Evolutionary conservation across 441 rosid species (phyloP), one percentile per base, ranked within the genome.

Genomic region (Populus hybrid): DNA sequence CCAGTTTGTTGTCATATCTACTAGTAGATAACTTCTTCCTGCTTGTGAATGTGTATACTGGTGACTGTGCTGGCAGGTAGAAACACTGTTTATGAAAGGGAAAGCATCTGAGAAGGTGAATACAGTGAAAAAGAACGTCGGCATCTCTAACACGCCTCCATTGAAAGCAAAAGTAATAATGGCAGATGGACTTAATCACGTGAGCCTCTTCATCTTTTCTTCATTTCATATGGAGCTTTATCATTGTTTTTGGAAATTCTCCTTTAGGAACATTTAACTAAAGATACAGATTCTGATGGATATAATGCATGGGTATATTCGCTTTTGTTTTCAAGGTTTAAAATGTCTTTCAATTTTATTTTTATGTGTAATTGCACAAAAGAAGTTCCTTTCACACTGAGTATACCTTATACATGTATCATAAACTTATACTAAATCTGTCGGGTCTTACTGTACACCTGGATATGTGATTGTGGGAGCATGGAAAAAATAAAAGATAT

Each of bases 171-270:
- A 93, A 83, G 89, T 96, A 74, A 94, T 94, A 87, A 78, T 92
- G 84, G 93, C 86, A 26, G 98, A 94, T 38, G 94, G 91, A 82
- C 85, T 88, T 20, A 89, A 92, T 98, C 84, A 89, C 88, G 88
- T 82, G 61, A 66, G 56, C 56, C 56, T 16, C 66, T 42, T n/a
- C 45, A 24, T 53, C 28, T 42, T 63, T 9, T 73, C 23, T n/a
- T 75, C 29, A 50, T 38, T 38, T 38, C 45, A 38, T 38, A 38
- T 9, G 64, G n/a, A 53, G 9, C 33, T 23, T 67, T 67, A 38
- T 23, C 72, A n/a, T 50, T 20, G 6, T 64, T 64, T 9, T 12
- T 70, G 67, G 69, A 64, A 59, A 36, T 36, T 40, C 40, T 65
- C 56, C 9, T 50, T 28, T 29, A 18, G 28, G 21, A 64, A 70